Evolutionary conservation across 2,329 filamentous ascomycete genomes (phyloP), one percentile per base, ranked within the genome.

Genomic region (Claviceps digitariae): DNA sequence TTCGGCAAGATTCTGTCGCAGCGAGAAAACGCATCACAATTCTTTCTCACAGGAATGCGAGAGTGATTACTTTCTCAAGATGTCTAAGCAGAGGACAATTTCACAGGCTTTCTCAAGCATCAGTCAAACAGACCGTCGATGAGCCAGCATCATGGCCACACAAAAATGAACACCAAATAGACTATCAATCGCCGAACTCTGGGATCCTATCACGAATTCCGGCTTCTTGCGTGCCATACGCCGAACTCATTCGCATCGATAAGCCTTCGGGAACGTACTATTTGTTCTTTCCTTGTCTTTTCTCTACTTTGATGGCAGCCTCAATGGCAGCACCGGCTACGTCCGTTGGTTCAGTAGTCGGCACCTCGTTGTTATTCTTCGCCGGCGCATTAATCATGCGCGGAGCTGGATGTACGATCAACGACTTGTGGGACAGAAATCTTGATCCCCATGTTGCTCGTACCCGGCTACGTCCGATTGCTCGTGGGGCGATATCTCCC

Each of bases 371-470:
- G 2, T 77, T 93, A 48, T 93, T 94, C 70, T 79, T 86, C 61
- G 74, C 81, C 2, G 89, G 88, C 50, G 86, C 87, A 3, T 66
- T 94, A 46, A 78, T 95, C 59, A 93, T 95, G 86, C 85, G 90
- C 56, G 86, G 90, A 49, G 87, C 88, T 21, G 88, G 88, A 51
- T 95, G 90, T 67, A 86, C 86, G 20, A 89, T 94, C 70, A 95
- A 95, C 65, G 90, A 95, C 65, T 80, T 94, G 50, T 90, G 88
- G 86, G 90, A 95, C 67, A 81, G 87, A 52, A 86, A 93, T 60
- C 82, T 95, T 17, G 90, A 95, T 67, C 84, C 86, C 7, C 79
- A 89, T 57, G 89, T 95, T 15, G 70, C 78, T 1, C 79, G 90
- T 48, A 94, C 87, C 6, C 79, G 84, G 15, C 73, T 88, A 34